Conservation (phyloP, 164 flowering plant species). For the grape (Vitis vinifera) region ASM3070453v1 NC_081812.1:12078001-12078500, state of each 20-base stretch:
- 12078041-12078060: slow-evolving; percentile 84
- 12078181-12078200: slow-evolving; percentile 68
- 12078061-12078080: slow-evolving; percentile 92
- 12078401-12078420: background rate
- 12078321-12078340: slow-evolving; percentile 91
- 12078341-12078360: slow-evolving; percentile 56
- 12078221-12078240: slow-evolving; percentile 80
- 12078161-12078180: slow-evolving; percentile 74
- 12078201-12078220: slow-evolving; percentile 90
- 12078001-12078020: slow-evolving; percentile 76
- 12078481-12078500: background rate
- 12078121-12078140: slow-evolving; percentile 67
- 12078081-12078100: slow-evolving; percentile 75
- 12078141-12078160: slow-evolving; percentile 77
- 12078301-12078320: slow-evolving; percentile 91
- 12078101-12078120: slow-evolving; percentile 80
- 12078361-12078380: slow-evolving; percentile 22
- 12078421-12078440: background rate
- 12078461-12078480: slow-evolving; percentile 7
- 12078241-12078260: slow-evolving; percentile 73
- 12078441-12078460: slow-evolving; percentile 3
- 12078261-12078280: slow-evolving; percentile 95
- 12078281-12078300: slow-evolving; percentile 95
- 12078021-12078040: slow-evolving; percentile 98
- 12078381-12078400: background rate